Evolutionary conservation across 345 rosid genomes (phyloP), one percentile per base, ranked within the genome.

Genomic region (Aethionema arabicum): DNA sequence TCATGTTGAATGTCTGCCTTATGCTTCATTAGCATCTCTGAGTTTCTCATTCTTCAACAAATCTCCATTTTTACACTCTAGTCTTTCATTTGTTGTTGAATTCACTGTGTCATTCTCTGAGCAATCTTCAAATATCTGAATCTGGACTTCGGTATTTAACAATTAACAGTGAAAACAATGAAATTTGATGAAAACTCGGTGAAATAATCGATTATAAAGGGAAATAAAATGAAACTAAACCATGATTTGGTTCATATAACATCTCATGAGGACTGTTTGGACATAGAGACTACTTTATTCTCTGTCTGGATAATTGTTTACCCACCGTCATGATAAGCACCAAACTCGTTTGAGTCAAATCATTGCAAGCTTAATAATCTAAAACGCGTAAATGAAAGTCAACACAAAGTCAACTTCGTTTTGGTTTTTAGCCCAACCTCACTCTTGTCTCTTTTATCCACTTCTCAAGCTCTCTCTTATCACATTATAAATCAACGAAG

Each of bases 1-100:
- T 86, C 82, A 4, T 90, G 93, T 85, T 73, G 95, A 83, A 52
- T 79, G 91, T 85, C 96, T 82, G 93, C 77, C 74, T 33, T 61
- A 72, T 77, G 56, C 82, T 78, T 35, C 60, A 52, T 33, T 30
- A 73, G 53, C 66, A n/a, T 64, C 76, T 81, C 85, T 84, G 87
- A 86, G 89, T 63, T 49, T 59, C 60, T 59, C 0, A 10, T 40
- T 40, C 27, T 21, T 21, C 2, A 21, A 2, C 2, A 21, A 21
- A 21, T 21, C 27, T 21, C 2, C 27, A 21, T 1, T 21, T 21
- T 21, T 21, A 21, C 27, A 21, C 27, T 1, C 27, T 21, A 21
- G 27, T 21, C 1, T 21, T 21, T 21, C 2, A 21, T 21, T 21
- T 21, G 27, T 21, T 21, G 27, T 1, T 21, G 2, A 31, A 14